A percentile compares a stretch with the other conserved stretches of the same genome.
phyloP scores from a whole-genome alignment of 139 green algal species.

The Chlorella vulgaris region DNA sequence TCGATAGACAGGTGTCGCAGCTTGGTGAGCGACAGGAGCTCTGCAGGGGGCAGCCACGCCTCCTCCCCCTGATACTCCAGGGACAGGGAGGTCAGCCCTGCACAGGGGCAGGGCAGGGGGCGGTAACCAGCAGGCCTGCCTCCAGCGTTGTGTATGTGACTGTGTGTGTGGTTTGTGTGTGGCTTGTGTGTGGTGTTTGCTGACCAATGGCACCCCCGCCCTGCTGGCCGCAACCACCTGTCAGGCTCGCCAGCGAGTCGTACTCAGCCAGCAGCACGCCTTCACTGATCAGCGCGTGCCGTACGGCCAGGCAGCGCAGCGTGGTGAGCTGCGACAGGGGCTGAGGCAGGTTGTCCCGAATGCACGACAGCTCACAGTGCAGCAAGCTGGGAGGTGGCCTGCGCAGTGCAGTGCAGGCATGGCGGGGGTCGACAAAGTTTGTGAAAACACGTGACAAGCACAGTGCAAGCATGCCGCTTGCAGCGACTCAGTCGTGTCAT shows the following conservation, averaged over 20 bases:
- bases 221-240: not conserved
- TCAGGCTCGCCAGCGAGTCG: not conserved
- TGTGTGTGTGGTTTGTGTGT: too few species aligned
- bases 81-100: constrained; percentile 12
- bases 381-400: not conserved
- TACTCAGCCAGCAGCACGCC: constrained; percentile 21
- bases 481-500: too few species aligned
- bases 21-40: constrained; percentile 15
- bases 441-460: too few species aligned
- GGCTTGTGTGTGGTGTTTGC: too few species aligned
- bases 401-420: not conserved
- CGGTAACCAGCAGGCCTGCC: not conserved
- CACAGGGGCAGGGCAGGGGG: not conserved
- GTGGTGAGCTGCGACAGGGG: constrained; percentile 13
- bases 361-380: constrained; percentile 11
- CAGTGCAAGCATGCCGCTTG: too few species aligned
- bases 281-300: not conserved
- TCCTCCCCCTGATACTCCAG: constrained; percentile 31
- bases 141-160: not conserved
- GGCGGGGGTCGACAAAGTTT: not conserved
- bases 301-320: constrained; percentile 18
- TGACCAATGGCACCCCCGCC: not conserved
- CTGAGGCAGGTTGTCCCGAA: constrained; percentile 17
- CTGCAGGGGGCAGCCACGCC: constrained; percentile 17
- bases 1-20: constrained; percentile 27